Base-by-base conservation (phyloP, 495 filamentous ascomycete species). In the Diplogelasinospora grovesii region DNA sequence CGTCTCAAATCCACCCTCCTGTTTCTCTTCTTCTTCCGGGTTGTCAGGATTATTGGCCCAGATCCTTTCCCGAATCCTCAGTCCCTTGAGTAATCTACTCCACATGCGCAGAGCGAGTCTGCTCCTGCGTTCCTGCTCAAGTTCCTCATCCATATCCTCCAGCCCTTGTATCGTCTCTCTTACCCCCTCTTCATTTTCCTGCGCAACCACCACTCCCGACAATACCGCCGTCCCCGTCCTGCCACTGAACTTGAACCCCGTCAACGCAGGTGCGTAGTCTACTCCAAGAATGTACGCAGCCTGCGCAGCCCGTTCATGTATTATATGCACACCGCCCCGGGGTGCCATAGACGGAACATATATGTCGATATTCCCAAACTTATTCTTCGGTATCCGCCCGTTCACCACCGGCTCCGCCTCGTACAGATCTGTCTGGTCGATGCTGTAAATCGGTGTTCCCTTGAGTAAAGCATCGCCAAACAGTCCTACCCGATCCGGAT, bases 301-400 rank as follows among this genome's bases (percentile, higher is more conserved):
- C 25, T 72, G 72, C 4, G 73, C 66, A n/a, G 85, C 81, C 23
- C 81, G 70, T 19, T 78, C 70, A 50, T 83, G 73, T 31, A 57
- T 23, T 1, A 71, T 39, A 22, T 99, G 86, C 25, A 72, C 69
- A 1, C 81, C 92, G 10, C 92, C 93, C 10, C 70, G 58, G 0
- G 92, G 92, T 6, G 96, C 69, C 92, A 99, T 99, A 45, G 78
- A 87, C 1, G 89, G 83, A 8, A 92, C 86, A 55, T 90, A 97
- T 18, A 97, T 53, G 55, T 97, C 92, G 28, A 97, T 53, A 49
- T 99, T 99, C 0, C 85, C 86, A 52, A 80, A 99, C 7, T 66
- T 71, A 49, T 99, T 99, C 45, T 81, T 85, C 3, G 89, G 92
- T 7, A 99, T 73, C 11, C 62, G 70, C 4, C 89, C 90, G 32